Conservation (phyloP, 352 stramenopile species). For the Saprolegnia diclina region DNA sequence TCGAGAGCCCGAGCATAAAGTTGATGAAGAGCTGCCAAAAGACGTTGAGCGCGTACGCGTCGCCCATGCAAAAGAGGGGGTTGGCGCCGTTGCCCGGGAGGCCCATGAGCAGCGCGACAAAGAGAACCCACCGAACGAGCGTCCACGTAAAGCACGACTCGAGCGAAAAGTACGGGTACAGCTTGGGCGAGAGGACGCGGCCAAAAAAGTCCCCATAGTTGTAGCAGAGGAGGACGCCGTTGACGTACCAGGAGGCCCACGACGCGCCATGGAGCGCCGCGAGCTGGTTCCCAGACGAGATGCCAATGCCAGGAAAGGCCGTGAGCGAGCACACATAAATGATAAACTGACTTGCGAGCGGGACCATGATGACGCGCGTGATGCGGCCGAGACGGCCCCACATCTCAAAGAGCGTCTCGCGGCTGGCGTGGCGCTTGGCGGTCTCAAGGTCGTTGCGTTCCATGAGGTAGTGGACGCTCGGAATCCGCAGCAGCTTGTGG, state of each 20-base stretch:
- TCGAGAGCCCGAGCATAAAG: conserved; percentile 44
- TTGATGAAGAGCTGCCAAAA: conserved; percentile 36
- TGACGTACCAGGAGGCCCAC: conserved; percentile 42
- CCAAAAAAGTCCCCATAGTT: conserved; percentile 63
- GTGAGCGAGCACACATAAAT: conserved; percentile 53
- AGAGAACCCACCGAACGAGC: conserved; percentile 41
- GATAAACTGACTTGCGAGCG: conserved; percentile 43
- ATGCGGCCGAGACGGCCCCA: conserved; percentile 42
- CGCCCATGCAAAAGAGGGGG: conserved; percentile 4
- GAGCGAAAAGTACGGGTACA: conserved; percentile 58
- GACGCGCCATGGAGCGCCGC: neutral
- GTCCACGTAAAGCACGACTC: conserved; percentile 40
- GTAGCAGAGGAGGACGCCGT: conserved; percentile 48
- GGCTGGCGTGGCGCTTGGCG: conserved; percentile 30
- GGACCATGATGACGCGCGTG: conserved; percentile 47
- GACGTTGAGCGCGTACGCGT: neutral
- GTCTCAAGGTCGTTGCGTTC: conserved; percentile 40
- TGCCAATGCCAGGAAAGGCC: conserved; percentile 50
- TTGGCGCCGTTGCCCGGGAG: conserved; percentile 32
- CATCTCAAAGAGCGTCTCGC: conserved; percentile 29
- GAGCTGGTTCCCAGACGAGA: conserved; percentile 32
- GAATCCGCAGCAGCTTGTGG: conserved; percentile 32
- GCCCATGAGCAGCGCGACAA: conserved; percentile 51
- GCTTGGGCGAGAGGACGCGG: conserved; percentile 40
- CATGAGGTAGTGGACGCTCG: conserved; percentile 46